Evolutionary conservation across 2,329 filamentous ascomycete species (phyloP), one percentile per base, ranked within the genome.

Genomic region (Torrubiella hemipterigena): DNA sequence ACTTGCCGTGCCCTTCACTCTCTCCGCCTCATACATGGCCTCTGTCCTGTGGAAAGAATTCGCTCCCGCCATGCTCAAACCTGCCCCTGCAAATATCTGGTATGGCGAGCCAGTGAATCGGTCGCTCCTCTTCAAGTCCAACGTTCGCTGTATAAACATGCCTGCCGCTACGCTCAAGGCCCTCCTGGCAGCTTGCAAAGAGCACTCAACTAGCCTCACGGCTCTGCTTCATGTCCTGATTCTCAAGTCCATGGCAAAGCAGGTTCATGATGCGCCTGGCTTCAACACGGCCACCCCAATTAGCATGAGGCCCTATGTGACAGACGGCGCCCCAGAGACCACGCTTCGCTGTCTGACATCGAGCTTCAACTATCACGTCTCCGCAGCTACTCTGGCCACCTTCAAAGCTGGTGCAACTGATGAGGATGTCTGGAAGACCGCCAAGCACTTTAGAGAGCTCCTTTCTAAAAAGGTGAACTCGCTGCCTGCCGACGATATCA

Each of bases 161-260:
- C 25, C 52, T 0, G 27, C 51, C 5, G 32, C 33, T 2, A 42
- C 40, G 5, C 43, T 59, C 0, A 17, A 38, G 2, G 36, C 29
- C 2, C 40, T 70, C 2, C 42, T 69, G 6, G 32, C 44, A 1
- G 53, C 47, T 2, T 64, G 63, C 35, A 53, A 65, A 12, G 40
- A 42, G 10, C 55, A 64, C 27, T 42, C 45, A 3, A 50, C 57
- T 11, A 68, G 65, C 3, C 42, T 73, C 6, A 73, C 68, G 0
- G 56, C 56, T 0, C 51, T 73, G 7, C 30, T 73, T 1, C 61
- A 72, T 20, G 59, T 54, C 3, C 49, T 73, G 1, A 42, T 58
- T 5, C 47, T 65, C 5, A 45, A 49, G 7, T 61, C 63, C 3
- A 44, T 69, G 5, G 45, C 59, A 5, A 43, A 39, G 0, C 12